phyloP scores from a whole-genome alignment of 2,329 filamentous ascomycete genomes.

The Aspergillus nomiae region DNA sequence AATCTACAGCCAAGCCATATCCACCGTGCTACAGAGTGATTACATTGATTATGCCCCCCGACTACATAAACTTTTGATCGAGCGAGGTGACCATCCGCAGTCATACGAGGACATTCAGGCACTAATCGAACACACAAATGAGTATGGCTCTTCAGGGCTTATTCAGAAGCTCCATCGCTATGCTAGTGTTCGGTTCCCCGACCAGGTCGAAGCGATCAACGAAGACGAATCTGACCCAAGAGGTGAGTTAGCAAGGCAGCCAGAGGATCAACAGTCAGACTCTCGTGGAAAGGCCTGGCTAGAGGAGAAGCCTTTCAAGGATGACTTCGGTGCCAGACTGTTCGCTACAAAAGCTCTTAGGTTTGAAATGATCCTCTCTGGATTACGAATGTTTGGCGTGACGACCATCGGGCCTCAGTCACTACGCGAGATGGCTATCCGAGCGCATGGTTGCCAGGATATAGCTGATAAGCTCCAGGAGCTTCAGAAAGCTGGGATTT shows the following conservation, averaged over 20 bases:
- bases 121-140: slow-evolving; percentile 42
- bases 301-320: slow-evolving; percentile 58
- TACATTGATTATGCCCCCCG: slow-evolving; percentile 42
- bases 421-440: slow-evolving; percentile 73
- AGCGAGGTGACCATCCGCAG: slow-evolving; percentile 45
- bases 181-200: slow-evolving; percentile 19
- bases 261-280: background rate
- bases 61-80: slow-evolving; percentile 51
- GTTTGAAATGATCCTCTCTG: slow-evolving; percentile 69
- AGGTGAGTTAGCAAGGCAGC: background rate
- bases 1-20: slow-evolving; percentile 49
- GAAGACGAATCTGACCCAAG: slow-evolving; percentile 14
- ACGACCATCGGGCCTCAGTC: slow-evolving; percentile 73
- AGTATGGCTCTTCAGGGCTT: slow-evolving; percentile 31
- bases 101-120: slow-evolving; percentile 40
- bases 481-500: slow-evolving; percentile 64
- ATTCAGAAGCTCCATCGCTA: slow-evolving; percentile 26
- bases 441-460: slow-evolving; percentile 59
- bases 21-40: slow-evolving; percentile 40
- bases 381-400: slow-evolving; percentile 71
- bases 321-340: slow-evolving; percentile 73
- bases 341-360: slow-evolving; percentile 77
- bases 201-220: slow-evolving; percentile 8
- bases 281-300: slow-evolving; percentile 9
- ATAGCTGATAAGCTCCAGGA: slow-evolving; percentile 63